Evolutionary conservation across 1,284 basidiomycete species (phyloP), one percentile per base, ranked within the genome.

Genomic region (Marasmius sp.): DNA sequence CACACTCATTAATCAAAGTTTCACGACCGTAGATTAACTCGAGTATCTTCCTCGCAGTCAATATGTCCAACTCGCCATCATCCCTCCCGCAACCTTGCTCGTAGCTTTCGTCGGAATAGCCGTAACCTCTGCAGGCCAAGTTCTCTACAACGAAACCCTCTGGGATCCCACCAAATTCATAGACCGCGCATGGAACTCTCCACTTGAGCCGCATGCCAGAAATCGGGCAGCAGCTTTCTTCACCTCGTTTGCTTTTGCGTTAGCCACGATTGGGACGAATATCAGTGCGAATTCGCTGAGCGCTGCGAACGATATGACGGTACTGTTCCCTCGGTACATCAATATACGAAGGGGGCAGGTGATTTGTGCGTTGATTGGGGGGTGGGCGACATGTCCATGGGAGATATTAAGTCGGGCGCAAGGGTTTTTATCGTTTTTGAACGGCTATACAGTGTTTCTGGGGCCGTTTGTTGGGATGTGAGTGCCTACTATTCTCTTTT

Each of bases 221-320:
- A 91, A 90, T 69, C 85, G 92, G 43, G 85, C 90, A 0, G 91
- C 89, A 0, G 86, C 88, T 45, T 94, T 94, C 79, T 91, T 94
- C 69, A 86, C 85, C 0, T 79, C 87, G 0, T 84, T 91, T 70
- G 79, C 82, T 27, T 93, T 91, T 73, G 57, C 60, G 16, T 53
- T 65, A 8, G 64, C 64, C 7, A 62, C 64, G 16, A 54, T 65
- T 3, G 90, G 89, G 27, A 87, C 88, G 57, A 93, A 92, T 70
- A 88, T 92, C 64, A 90, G 85, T 47, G 87, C 87, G 9, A 89
- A 93, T 74, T 88, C 86, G 47, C 77, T 93, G 62, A 89, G 86
- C 22, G 89, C 90, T 2, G 91, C 89, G 0, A 94, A 92, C 72
- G 80, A 93, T 72, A 85, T 92, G 79, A 87, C 85, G 16, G 88